A percentile compares a stretch with the other conserved stretches of the same genome.
Evolutionary conservation across 805 yeast species (phyloP).

Genomic region (Kazachstania viticola): DNA sequence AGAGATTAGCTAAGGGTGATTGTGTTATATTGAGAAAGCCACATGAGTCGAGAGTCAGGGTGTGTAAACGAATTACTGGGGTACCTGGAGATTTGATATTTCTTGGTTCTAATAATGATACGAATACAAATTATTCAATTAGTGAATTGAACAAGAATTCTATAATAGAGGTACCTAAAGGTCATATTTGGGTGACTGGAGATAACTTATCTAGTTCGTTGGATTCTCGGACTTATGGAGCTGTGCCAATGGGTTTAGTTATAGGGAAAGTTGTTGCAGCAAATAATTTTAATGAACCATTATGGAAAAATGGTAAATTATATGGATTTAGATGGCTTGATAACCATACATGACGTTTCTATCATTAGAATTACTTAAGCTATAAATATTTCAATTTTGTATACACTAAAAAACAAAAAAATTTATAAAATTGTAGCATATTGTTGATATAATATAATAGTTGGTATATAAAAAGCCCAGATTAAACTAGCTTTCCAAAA

Average conservation of each 20-base stretch:
- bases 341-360: no score
- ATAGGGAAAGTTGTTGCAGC: slow-evolving; percentile 81
- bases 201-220: slow-evolving; percentile 80
- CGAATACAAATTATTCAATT: slow-evolving; percentile 8
- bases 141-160: no score
- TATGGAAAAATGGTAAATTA: slow-evolving; percentile 30
- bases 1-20: slow-evolving; percentile 68
- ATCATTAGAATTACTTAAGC: no score
- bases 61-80: slow-evolving; percentile 89
- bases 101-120: slow-evolving; percentile 58
- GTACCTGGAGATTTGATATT: slow-evolving; percentile 87
- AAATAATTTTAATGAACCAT: slow-evolving; percentile 40
- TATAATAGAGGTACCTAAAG: slow-evolving; percentile 73
- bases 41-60: slow-evolving; percentile 71
- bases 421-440: no score
- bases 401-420: no score
- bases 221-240: slow-evolving; percentile 83
- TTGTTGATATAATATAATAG: no score
- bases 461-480: no score
- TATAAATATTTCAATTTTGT: no score
- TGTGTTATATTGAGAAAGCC: slow-evolving; percentile 83
- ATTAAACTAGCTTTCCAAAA: slow-evolving; percentile 14
- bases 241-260: slow-evolving; percentile 79
- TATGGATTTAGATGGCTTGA: no score
- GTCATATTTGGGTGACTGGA: slow-evolving; percentile 96